Base-by-base conservation (phyloP, 345 rosid genomes). In the Moringa oleifera region DNA sequence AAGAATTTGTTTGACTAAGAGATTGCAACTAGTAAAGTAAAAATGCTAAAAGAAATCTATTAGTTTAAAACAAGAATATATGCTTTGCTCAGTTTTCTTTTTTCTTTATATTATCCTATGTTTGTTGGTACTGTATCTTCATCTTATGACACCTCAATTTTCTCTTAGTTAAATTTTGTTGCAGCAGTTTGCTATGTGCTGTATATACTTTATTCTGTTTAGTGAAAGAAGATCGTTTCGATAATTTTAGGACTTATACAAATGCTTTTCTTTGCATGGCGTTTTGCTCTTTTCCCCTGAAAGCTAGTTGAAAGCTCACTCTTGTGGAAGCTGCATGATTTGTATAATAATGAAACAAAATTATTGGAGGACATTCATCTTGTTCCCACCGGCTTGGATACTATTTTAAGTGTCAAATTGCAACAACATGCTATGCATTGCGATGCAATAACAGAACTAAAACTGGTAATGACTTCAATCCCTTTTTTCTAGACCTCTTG, bases 391-490 rank as follows among this genome's bases (percentile, higher is more conserved):
- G 87, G 89, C 53, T 63, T 69, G 59, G 85, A 85, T 58, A 60
- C 76, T 51, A 71, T 83, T 19, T 55, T 86, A 68, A 61, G 76
- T 31, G 77, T 82, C 69, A 78, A 86, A 66, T 57, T 76, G 18
- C 89, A 81, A 58, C 99, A 88, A 66, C 71, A 85, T 77, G 78
- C 89, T 59, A 79, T 90, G 95, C 92, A 90, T 53, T 85, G 86
- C 50, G 89, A 94, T 86, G 86, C 91, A 58, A 63, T 90, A 41
- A 71, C 75, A 52, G 71, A 90, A 60, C 79, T 90, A 61, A 93
- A 80, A 65, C 81, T 76, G 91, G 96, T 94, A 85, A 71, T 64
- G 20, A 51, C 25, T 56, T 53, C 66, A 23, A 52, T 19, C 61
- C 68, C 60, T 31, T 18, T 66, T 47, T 55, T 16, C 50, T 46